Evolutionary conservation across 306 rosid species (phyloP).

Genomic region (Purshia tridentata): DNA sequence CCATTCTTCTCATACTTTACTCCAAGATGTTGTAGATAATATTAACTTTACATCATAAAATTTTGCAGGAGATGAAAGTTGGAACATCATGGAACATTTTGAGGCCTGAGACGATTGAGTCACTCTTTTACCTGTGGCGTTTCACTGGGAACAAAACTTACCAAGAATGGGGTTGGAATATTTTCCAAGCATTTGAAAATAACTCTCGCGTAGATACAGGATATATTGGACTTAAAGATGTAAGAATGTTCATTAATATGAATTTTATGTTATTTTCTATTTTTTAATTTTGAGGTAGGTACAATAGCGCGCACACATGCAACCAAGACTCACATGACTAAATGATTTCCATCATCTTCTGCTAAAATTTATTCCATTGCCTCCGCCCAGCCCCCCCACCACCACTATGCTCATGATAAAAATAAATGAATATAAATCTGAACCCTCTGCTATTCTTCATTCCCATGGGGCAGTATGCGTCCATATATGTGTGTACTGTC

Average conservation of each 20-base stretch:
- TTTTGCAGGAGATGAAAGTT: constrained; percentile 56
- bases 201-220: constrained; percentile 62
- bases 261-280: neutral
- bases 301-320: neutral
- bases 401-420: neutral
- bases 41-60: constrained; percentile 15
- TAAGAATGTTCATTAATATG: constrained; percentile 29
- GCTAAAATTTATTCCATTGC: neutral
- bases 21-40: constrained; percentile 17
- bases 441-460: neutral
- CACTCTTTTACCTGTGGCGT: constrained; percentile 77
- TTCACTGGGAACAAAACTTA: constrained; percentile 72
- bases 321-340: neutral
- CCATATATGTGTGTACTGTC: neutral
- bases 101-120: constrained; percentile 79
- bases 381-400: neutral
- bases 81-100: constrained; percentile 73
- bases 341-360: constrained; percentile 9
- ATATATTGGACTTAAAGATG: constrained; percentile 73
- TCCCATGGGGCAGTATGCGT: neutral
- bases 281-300: neutral
- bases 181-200: constrained; percentile 75
- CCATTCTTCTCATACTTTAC: constrained; percentile 1
- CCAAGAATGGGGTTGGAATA: constrained; percentile 89
- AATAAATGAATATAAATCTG: neutral